phyloP scores from a whole-genome alignment of 73 alveolate species.

The Breviolum minutum region DNA sequence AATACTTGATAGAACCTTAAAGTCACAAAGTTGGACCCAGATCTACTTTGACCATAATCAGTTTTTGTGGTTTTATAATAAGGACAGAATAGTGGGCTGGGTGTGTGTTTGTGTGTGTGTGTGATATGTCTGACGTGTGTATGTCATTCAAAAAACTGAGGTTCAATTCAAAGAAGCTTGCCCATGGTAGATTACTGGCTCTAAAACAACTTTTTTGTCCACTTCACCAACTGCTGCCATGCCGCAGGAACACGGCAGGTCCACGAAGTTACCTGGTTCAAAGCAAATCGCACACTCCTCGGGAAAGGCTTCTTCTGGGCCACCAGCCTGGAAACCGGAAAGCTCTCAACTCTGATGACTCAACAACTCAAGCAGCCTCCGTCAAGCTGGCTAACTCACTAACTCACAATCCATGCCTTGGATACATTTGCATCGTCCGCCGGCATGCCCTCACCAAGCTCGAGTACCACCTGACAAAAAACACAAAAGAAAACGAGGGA shows the following conservation, averaged over 20 bases:
- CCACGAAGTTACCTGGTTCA: slow-evolving; percentile 72
- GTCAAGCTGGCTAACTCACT: background rate
- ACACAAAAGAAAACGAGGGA: too few species aligned
- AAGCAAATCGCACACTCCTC: slow-evolving; percentile 84
- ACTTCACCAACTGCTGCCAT: background rate
- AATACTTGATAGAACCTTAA: slow-evolving; percentile 28
- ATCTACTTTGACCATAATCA: background rate
- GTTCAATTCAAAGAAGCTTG: too few species aligned
- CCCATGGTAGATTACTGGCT: too few species aligned
- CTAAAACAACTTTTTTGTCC: too few species aligned
- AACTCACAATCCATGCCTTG: background rate
- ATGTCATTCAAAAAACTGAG: too few species aligned
- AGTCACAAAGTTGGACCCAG: too few species aligned
- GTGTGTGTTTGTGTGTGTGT: background rate
- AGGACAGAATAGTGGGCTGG: too few species aligned
- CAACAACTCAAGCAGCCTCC: background rate
- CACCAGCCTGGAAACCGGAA: background rate
- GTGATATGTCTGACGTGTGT: too few species aligned
- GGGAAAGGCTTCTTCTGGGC: background rate
- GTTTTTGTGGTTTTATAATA: too few species aligned
- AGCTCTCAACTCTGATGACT: background rate
- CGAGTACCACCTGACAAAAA: background rate
- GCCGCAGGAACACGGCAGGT: slow-evolving; percentile 71
- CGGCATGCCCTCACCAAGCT: slow-evolving; percentile 30
- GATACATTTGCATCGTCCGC: slow-evolving; percentile 20